Percentiles rank a stretch among this genome's conserved stretches.
phyloP scores from a whole-genome alignment of 805 yeast genomes.

The Saturnispora sekii region DNA sequence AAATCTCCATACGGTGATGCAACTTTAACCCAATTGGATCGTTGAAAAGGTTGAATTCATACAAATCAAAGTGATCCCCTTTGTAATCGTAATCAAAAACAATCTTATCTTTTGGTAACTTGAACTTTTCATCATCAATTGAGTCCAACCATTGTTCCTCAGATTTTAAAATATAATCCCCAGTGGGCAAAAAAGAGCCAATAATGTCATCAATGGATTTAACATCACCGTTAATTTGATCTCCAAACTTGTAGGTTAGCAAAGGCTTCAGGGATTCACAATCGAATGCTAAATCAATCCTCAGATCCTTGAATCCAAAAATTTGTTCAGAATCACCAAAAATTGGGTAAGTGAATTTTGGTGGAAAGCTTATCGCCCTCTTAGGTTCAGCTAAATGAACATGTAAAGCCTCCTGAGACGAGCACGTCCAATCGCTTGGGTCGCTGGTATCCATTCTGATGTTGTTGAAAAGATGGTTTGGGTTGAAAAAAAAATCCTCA shows the following conservation, averaged over 20 bases:
- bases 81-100: conserved; percentile 13
- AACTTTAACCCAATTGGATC: conserved; percentile 36
- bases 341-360: conserved; percentile 83
- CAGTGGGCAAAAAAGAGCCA: conserved; percentile 47
- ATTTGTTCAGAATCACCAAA: conserved; percentile 87
- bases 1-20: conserved; percentile 64
- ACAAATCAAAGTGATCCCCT: conserved; percentile 40
- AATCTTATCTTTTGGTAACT: conserved; percentile 26
- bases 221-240: conserved; percentile 44
- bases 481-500: neutral
- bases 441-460: conserved; percentile 17
- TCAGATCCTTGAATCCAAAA: conserved; percentile 69
- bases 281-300: conserved; percentile 64
- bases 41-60: conserved; percentile 34
- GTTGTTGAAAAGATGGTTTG: too few relatives aligned
- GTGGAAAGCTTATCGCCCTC: conserved; percentile 58
- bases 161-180: conserved; percentile 47
- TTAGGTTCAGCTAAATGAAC: conserved; percentile 41
- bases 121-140: conserved; percentile 36
- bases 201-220: conserved; percentile 52
- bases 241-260: conserved; percentile 46
- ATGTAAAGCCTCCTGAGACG: conserved; percentile 59
- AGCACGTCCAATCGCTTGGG: conserved; percentile 53
- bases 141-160: conserved; percentile 59
- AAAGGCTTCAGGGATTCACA: conserved; percentile 66